These are phyloP conservation scores for Auricularia auricula-judae DNA, from an alignment of 768 basidiomycete species.

Conservation along the genomic window DNA sequence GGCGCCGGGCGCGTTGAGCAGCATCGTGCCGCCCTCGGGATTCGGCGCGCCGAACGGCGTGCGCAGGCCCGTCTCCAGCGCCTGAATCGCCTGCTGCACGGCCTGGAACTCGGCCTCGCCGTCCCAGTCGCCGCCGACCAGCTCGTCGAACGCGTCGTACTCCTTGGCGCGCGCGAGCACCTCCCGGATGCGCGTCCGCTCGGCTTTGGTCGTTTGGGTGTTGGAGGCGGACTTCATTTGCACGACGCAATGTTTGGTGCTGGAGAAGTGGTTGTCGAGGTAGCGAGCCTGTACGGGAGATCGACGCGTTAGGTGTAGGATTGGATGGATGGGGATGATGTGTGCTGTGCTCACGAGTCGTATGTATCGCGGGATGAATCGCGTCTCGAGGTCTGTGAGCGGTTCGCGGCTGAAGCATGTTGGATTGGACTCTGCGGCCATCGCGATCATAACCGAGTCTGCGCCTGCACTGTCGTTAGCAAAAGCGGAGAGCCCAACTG, in stretches of 20 bases:
- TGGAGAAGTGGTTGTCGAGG: conserved; percentile 66
- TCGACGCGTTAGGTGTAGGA: background rate
- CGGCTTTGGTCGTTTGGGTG: conserved; percentile 43
- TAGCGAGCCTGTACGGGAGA: conserved; percentile 45
- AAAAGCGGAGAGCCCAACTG: conserved; percentile 10
- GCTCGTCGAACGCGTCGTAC: conserved; percentile 40
- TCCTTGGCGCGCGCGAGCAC: conserved; percentile 48
- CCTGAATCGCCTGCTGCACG: conserved; percentile 42
- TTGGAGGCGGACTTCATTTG: conserved; percentile 57
- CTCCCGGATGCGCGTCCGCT: conserved; percentile 45
- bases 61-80: conserved; percentile 13
- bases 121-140: conserved; percentile 34
- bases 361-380: conserved; percentile 61
- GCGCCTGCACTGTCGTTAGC: conserved; percentile 38
- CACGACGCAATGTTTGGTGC: conserved; percentile 78
- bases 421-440: conserved; percentile 88
- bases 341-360: conserved; percentile 54
- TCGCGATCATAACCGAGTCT: conserved; percentile 92
- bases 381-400: conserved; percentile 54
- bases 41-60: background rate
- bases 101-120: conserved; percentile 53
- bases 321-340: too few species aligned
- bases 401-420: conserved; percentile 70
- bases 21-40: background rate
- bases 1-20: background rate